Conservation (phyloP, 805 yeast species). For the Wickerhamomyces rabaulensis region DNA sequence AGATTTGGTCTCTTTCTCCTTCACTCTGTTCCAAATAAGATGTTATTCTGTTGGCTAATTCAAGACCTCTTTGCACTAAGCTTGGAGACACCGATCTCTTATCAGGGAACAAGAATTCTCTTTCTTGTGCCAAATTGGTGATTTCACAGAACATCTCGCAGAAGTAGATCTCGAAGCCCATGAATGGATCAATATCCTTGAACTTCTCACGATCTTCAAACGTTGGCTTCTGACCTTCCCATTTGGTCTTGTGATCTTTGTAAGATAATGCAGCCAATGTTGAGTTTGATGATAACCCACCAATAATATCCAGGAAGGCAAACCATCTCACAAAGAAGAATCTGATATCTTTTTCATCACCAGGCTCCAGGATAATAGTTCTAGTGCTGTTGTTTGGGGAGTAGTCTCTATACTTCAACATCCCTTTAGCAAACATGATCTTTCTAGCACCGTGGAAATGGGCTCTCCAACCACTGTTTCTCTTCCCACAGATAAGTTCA, state of each 20-base stretch:
- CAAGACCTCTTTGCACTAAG: conserved; percentile 31
- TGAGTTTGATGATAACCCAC: conserved; percentile 52
- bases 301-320: conserved; percentile 60
- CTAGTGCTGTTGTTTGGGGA: conserved; percentile 2
- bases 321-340: conserved; percentile 65
- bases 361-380: conserved; percentile 11
- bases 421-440: conserved; percentile 49
- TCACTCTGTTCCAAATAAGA: conserved; percentile 20
- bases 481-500: conserved; percentile 39
- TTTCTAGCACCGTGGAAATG: conserved; percentile 67
- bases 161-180: conserved; percentile 62
- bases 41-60: conserved; percentile 29
- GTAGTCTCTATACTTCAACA: background rate
- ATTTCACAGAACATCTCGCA: conserved; percentile 54
- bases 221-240: conserved; percentile 13
- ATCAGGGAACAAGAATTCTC: conserved; percentile 5
- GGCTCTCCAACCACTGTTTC: conserved; percentile 49
- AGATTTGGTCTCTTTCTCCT: conserved; percentile 24
- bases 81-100: conserved; percentile 11
- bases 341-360: conserved; percentile 23
- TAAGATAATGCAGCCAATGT: conserved; percentile 18
- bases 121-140: conserved; percentile 32
- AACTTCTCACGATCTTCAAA: conserved; percentile 19
- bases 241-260: conserved; percentile 24
- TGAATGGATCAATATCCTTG: conserved; percentile 51